Conservation (phyloP, 163 green algal species). For the Coccomyxa subellipsoidea region DNA sequence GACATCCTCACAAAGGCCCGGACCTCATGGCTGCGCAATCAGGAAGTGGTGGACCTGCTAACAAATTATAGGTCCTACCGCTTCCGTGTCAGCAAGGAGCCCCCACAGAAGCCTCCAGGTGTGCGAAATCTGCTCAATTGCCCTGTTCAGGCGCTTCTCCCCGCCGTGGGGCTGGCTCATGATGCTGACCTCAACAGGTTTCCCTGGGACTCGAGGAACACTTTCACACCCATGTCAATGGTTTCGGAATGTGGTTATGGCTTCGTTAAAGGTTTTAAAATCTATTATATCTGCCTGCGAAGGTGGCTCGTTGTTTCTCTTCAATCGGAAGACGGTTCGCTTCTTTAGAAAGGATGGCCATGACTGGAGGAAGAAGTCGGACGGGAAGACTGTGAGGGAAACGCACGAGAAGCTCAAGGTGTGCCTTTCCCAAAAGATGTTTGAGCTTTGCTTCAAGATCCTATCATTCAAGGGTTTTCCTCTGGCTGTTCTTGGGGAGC, state of each 20-base stretch:
- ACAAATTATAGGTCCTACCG: constrained; percentile 23
- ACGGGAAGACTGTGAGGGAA: constrained; percentile 67
- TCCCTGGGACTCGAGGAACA: too few relatives aligned
- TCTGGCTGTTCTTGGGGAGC: too few relatives aligned
- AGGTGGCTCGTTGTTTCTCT: constrained; percentile 64
- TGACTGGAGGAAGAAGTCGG: constrained; percentile 69
- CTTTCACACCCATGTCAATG: too few relatives aligned
- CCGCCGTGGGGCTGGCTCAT: too few relatives aligned
- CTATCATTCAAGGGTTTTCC: too few relatives aligned
- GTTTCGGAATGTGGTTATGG: too few relatives aligned
- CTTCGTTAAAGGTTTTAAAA: too few relatives aligned
- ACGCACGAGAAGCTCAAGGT: constrained; percentile 78
- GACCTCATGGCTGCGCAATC: constrained; percentile 40
- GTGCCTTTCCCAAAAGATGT: too few relatives aligned
- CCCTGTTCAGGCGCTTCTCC: too few relatives aligned
- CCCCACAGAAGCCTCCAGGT: constrained; percentile 34
- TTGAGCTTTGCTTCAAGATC: too few relatives aligned
- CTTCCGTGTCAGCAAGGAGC: constrained; percentile 32
- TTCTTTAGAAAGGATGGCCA: constrained; percentile 71
- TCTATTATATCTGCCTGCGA: constrained; percentile 10
- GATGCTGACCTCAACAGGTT: too few relatives aligned
- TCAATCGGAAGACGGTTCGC: constrained; percentile 51
- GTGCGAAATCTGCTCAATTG: too few relatives aligned
- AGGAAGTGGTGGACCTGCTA: constrained; percentile 43
- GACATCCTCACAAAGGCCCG: constrained; percentile 15